Percentiles rank a stretch among this genome's conserved stretches.
Evolutionary conservation across 306 rosid genomes (phyloP).

Genomic region (Corylus heterophylla): DNA sequence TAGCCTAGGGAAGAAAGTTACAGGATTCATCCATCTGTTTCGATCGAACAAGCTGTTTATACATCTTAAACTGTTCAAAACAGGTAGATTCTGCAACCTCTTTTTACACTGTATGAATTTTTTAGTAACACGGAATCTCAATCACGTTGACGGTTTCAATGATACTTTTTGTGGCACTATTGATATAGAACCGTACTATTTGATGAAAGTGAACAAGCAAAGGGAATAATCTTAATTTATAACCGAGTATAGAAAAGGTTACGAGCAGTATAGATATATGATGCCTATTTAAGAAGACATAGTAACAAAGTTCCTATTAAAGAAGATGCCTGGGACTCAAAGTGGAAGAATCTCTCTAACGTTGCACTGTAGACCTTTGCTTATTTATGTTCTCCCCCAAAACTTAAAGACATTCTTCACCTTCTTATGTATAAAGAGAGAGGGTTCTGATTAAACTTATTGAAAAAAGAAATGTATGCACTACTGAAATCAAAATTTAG

Average conservation of each 20-base stretch:
- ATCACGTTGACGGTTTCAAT: conserved; percentile 18
- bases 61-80: too few species aligned
- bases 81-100: too few species aligned
- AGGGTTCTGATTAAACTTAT: too few species aligned
- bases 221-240: not conserved
- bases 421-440: not conserved
- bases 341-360: not conserved
- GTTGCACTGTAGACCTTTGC: not conserved
- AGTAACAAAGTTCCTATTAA: not conserved
- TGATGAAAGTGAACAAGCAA: conserved; percentile 3
- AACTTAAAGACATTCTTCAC: too few species aligned
- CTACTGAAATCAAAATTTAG: too few species aligned
- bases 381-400: not conserved
- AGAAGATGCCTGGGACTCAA: not conserved
- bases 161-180: not conserved
- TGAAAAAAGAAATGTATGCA: too few species aligned
- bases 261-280: not conserved
- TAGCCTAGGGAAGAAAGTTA: too few species aligned
- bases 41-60: too few species aligned
- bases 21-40: too few species aligned
- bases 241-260: not conserved
- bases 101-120: too few species aligned
- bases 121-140: not conserved
- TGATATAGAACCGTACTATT: not conserved
- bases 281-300: not conserved